A percentile compares a stretch with the other conserved stretches of the same genome.
phyloP scores from a whole-genome alignment of 305 asterid species.

The Fraxinus platypoda region DNA sequence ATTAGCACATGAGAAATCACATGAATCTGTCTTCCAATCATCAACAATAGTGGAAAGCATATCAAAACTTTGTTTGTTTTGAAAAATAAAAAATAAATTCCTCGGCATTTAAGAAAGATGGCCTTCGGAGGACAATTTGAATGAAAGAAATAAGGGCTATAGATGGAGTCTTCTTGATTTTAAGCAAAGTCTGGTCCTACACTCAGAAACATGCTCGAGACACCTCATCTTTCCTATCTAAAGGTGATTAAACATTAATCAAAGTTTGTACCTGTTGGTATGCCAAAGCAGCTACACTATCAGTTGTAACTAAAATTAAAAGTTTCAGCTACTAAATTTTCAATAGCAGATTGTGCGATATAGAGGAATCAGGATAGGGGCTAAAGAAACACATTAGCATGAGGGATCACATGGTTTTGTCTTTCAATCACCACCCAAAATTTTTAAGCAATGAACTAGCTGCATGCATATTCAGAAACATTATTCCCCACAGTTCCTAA shows the following conservation, averaged over 20 bases:
- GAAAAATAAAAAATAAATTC: background rate
- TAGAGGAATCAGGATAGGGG: too few species aligned
- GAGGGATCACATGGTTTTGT: constrained; percentile 17
- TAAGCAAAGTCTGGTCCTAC: background rate
- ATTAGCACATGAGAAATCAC: constrained; percentile 17
- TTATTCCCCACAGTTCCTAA: constrained; percentile 6
- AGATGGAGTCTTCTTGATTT: background rate
- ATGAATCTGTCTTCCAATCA: constrained; percentile 24
- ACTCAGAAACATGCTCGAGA: background rate
- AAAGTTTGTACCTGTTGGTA: background rate
- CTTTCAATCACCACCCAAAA: background rate
- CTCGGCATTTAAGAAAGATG: background rate
- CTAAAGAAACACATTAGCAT: background rate
- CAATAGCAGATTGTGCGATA: background rate
- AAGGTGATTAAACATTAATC: background rate
- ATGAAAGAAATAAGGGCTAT: too few species aligned
- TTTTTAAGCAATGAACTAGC: constrained; percentile 3
- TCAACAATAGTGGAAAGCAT: background rate
- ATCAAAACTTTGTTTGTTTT: background rate
- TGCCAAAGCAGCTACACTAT: background rate
- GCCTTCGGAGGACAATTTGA: background rate
- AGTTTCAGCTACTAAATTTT: background rate
- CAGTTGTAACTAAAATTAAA: background rate
- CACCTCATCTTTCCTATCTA: background rate
- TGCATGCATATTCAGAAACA: background rate